A percentile compares a stretch with the other conserved stretches of the same genome.
phyloP scores from a whole-genome alignment of 495 filamentous ascomycete species.

The Chlorociboria aeruginascens region DNA sequence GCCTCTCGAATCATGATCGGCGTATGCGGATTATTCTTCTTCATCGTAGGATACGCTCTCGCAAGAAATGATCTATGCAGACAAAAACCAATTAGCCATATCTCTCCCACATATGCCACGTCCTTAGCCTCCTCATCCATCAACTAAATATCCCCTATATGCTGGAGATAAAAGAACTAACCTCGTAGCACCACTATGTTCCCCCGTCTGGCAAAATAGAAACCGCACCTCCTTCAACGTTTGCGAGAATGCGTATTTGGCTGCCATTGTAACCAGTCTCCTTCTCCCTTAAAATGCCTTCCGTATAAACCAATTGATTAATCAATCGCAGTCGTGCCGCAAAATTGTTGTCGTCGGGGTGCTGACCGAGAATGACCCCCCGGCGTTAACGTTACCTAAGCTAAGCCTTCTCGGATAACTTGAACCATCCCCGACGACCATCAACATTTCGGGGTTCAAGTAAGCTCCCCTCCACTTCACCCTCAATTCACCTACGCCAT shows the following conservation, averaged over 20 bases:
- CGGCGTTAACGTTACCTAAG: not conserved
- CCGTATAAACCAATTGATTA: not conserved
- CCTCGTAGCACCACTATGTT: constrained; percentile 79
- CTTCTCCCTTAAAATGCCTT: constrained; percentile 13
- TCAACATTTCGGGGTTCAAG: not conserved
- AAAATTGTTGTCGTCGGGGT: not conserved
- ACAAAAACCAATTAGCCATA: not conserved
- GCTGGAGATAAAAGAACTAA: constrained; percentile 25
- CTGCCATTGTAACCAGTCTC: constrained; percentile 49
- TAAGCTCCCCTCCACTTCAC: not conserved
- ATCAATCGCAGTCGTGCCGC: not conserved
- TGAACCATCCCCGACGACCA: constrained; percentile 4
- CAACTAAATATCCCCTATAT: not conserved
- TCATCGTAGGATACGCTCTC: constrained; percentile 94
- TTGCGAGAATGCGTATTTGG: constrained; percentile 84
- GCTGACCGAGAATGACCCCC: not conserved
- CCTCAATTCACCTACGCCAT: not conserved
- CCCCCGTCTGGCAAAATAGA: constrained; percentile 85
- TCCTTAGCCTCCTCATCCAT: not conserved
- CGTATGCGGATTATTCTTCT: constrained; percentile 92
- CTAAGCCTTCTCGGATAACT: not conserved
- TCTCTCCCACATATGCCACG: not conserved
- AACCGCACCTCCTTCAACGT: constrained; percentile 91
- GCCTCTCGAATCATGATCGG: constrained; percentile 95
- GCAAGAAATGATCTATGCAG: constrained; percentile 68